Evolutionary conservation across 108 stramenopile species (phyloP), one percentile per base, ranked within the genome.

Genomic region (Skeletonema menzelii): DNA sequence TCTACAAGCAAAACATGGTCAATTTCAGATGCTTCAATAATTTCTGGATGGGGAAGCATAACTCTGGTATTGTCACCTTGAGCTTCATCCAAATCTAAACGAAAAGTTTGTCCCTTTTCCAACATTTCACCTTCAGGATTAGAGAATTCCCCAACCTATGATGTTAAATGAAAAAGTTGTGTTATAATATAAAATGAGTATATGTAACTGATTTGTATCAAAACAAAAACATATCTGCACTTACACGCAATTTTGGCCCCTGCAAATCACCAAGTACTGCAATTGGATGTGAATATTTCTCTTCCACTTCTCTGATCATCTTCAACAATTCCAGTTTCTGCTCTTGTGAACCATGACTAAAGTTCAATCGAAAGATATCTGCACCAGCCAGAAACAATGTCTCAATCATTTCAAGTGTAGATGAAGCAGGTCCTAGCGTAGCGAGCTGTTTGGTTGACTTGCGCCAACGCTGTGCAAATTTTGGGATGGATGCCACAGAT

Each of bases 41-140:
- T 97, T 85, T 98, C 98, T 17, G 94, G 92, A 80, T 98, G 98
- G 15, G 98, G 98, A 5, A 97, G 75, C 75, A 82, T 69, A 7
- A 97, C 96, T 53, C 97, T 88, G 19, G 76, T 82, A 27, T 81
- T 82, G 73, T 95, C 90, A 20, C 98, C 98, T 24, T 85, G 89
- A 27, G 80, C 72, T 60, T 84, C 79, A 66, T 92, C 92, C 63
- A 95, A 72, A 72, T 98, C 98, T 49, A 97, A 86, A 27, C 96
- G 82, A 73, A 98, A 97, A n/a, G 47, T 75, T 71, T 96, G 94
- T 10, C 97, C 97, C 22, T 77, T 69, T 59, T 85, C 63, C 37
- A 98, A 78, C 1, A 75, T 30, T 67, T 90, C 89, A 15, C 90
- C 88, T 17, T 76, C 75, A 12, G 91, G 79, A 56, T 87, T 87